A percentile compares a stretch with the other conserved stretches of the same genome.
Conservation (phyloP, 2,329 filamentous ascomycete species). For the Xylariaceae sp. region DNA sequence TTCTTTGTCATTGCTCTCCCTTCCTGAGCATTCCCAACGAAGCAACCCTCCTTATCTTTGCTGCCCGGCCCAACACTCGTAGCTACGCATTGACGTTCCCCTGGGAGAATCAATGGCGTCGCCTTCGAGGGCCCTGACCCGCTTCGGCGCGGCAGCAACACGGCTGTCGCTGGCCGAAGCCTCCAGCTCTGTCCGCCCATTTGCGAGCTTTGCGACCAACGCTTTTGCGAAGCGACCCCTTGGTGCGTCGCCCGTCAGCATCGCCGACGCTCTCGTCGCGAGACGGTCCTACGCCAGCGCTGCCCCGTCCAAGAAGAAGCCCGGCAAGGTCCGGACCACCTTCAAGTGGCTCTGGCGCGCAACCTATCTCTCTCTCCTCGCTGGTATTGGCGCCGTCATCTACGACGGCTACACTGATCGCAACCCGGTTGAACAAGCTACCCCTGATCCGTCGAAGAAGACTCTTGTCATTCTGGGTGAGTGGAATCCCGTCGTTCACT, state of each 20-base stretch:
- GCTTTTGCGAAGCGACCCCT: constrained; percentile 29
- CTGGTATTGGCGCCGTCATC: constrained; percentile 62
- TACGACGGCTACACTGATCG: constrained; percentile 81
- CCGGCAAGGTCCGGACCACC: constrained; percentile 58
- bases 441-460: constrained; percentile 86
- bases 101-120: constrained; percentile 40
- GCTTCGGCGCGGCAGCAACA: constrained; percentile 28
- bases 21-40: background rate
- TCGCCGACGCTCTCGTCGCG: constrained; percentile 35
- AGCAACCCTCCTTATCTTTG: background rate
- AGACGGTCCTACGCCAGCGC: constrained; percentile 48
- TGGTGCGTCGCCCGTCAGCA: constrained; percentile 28
- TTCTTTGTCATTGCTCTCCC: constrained; percentile 9
- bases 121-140: constrained; percentile 39
- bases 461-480: constrained; percentile 91
- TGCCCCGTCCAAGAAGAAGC: constrained; percentile 44
- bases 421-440: constrained; percentile 72
- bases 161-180: constrained; percentile 30
- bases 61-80: constrained; percentile 11
- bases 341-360: constrained; percentile 80
- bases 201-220: constrained; percentile 27
- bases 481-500: constrained; percentile 15
- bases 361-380: constrained; percentile 69
- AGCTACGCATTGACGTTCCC: constrained; percentile 21
- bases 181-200: constrained; percentile 20